These are phyloP conservation scores for Melampsora occidentalis DNA, from an alignment of 1,284 basidiomycete genomes.

Conservation along the genomic window DNA sequence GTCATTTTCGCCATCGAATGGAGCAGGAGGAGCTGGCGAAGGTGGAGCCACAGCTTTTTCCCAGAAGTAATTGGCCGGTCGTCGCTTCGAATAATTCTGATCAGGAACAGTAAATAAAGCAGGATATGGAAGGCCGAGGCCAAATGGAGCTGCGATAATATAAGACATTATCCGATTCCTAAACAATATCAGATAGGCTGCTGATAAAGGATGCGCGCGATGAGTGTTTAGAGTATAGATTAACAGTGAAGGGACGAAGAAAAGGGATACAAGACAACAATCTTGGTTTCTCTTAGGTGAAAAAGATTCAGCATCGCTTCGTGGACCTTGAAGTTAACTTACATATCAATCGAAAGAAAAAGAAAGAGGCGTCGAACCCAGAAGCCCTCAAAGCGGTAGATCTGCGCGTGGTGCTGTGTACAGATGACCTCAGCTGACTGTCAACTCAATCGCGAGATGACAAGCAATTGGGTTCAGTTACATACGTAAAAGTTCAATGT, in stretches of 20 bases:
- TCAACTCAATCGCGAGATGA: no score
- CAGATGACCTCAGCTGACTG: no score
- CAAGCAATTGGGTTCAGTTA: no score
- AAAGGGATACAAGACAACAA: neutral
- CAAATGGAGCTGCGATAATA: neutral
- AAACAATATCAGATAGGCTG: neutral
- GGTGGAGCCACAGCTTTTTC: slow-evolving; percentile 7
- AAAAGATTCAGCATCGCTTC: neutral
- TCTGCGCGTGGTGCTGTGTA: no score
- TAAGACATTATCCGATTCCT: neutral
- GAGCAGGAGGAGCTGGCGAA: neutral
- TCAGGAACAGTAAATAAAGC: slow-evolving; percentile 2
- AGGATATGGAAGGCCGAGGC: neutral
- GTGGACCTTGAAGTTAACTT: neutral
- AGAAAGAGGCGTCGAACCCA: no score
- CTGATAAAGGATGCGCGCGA: no score
- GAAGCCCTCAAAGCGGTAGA: no score
- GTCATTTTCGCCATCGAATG: neutral
- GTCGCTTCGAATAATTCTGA: neutral
- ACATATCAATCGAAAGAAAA: neutral
- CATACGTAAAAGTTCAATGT: no score
- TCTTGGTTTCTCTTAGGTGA: neutral
- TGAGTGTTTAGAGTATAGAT: no score
- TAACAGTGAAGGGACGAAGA: no score
- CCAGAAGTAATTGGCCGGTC: slow-evolving; percentile 32